These are phyloP conservation scores for Globisporangium irregulare DNA, from an alignment of 352 stramenopile genomes.

Conservation along the genomic window DNA sequence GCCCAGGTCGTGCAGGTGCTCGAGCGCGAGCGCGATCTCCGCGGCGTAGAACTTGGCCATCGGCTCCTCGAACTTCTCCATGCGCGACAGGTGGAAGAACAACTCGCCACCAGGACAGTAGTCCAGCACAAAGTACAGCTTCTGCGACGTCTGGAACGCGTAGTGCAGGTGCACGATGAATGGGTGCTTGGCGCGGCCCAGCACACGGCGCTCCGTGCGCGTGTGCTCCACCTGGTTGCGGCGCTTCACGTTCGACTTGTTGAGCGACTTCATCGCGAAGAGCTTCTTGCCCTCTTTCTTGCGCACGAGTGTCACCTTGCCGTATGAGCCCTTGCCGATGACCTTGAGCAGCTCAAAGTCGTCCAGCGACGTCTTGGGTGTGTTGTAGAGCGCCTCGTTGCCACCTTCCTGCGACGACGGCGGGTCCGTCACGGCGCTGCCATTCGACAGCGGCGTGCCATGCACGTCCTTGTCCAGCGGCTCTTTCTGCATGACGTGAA, in stretches of 20 bases:
- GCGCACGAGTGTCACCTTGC: conserved; percentile 88
- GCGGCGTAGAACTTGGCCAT: conserved; percentile 90
- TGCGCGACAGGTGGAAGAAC: conserved; percentile 88
- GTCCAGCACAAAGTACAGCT: conserved; percentile 91
- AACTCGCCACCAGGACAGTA: conserved; percentile 90
- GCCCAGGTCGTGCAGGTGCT: conserved; percentile 85
- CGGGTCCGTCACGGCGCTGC: conserved; percentile 1
- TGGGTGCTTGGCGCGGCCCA: conserved; percentile 86
- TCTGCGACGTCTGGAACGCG: conserved; percentile 89
- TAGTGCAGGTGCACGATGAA: conserved; percentile 92
- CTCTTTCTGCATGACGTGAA: conserved; percentile 51
- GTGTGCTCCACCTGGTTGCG: conserved; percentile 86
- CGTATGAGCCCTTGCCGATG: conserved; percentile 91
- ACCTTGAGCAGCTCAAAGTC: conserved; percentile 93
- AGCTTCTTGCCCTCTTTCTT: conserved; percentile 76
- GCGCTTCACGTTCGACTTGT: conserved; percentile 89
- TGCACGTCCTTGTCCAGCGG: conserved; percentile 57
- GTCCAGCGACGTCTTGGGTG: conserved; percentile 85
- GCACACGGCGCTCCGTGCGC: conserved; percentile 77
- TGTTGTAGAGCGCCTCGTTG: conserved; percentile 78
- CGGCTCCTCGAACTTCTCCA: conserved; percentile 87
- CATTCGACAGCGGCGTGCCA: conserved; percentile 22
- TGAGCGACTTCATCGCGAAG: conserved; percentile 88
- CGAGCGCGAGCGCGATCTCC: conserved; percentile 88
- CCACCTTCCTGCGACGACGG: conserved; percentile 20